Conservation (phyloP, 2,329 filamentous ascomycete genomes). For the Pestalotiopsis sp. region DNA sequence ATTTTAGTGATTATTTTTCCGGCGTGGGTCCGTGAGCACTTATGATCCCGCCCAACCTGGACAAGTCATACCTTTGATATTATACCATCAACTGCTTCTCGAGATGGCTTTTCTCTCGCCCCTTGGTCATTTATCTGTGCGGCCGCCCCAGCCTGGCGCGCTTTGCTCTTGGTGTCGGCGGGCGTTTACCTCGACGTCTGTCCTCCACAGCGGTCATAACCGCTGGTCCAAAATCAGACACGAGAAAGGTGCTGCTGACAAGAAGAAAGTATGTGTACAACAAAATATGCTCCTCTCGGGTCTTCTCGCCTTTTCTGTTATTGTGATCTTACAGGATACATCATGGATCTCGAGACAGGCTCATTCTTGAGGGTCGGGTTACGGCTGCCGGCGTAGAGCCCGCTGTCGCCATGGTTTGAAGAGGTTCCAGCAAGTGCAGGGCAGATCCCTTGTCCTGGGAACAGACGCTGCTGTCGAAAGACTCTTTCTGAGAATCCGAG, state of each 20-base stretch:
- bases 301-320: no score
- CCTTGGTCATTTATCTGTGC: background rate
- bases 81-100: background rate
- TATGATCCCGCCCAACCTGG: no score
- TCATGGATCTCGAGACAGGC: no score
- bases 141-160: background rate
- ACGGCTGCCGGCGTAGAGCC: no score
- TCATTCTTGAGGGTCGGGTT: no score
- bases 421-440: no score
- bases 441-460: background rate
- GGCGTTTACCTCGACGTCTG: slow-evolving; percentile 47
- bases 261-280: slow-evolving; percentile 55
- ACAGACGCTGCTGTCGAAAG: background rate
- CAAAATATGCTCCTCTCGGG: background rate
- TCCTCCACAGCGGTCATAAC: slow-evolving; percentile 72
- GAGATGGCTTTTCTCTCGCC: slow-evolving; percentile 1
- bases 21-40: no score
- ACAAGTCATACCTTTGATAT: no score
- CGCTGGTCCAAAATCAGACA: slow-evolving; percentile 97
- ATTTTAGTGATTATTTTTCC: no score
- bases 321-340: no score
- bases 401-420: no score
- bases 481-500: background rate
- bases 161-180: slow-evolving; percentile 54
- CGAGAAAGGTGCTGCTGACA: slow-evolving; percentile 87